Evolutionary conservation across 106 monocot species (phyloP).

Genomic region (Phalaenopsis aphrodite): DNA sequence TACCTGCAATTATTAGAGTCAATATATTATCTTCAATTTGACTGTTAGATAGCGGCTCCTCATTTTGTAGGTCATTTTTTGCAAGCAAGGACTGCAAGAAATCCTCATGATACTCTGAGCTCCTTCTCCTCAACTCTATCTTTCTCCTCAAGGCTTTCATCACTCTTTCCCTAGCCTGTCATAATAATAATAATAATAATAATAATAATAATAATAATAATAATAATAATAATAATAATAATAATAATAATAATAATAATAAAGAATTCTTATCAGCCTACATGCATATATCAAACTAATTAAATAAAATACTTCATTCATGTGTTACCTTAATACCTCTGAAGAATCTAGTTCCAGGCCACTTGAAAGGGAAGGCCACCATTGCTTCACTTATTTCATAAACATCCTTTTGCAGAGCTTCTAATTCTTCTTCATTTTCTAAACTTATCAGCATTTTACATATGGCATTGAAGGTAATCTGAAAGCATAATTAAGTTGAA

Average conservation of each 20-base stretch:
- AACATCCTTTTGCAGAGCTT: constrained; percentile 44
- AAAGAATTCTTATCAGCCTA: neutral
- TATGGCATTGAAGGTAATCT: constrained; percentile 71
- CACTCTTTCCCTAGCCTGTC: constrained; percentile 64
- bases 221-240: constrained; percentile 8
- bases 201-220: no score
- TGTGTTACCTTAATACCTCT: constrained; percentile 48
- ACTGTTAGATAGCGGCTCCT: constrained; percentile 27
- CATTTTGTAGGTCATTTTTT: constrained; percentile 12
- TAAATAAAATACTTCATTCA: neutral
- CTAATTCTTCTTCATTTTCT: constrained; percentile 35
- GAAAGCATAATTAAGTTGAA: constrained; percentile 4
- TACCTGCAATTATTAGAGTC: constrained; percentile 83
- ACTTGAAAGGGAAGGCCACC: constrained; percentile 52
- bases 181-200: constrained; percentile 1
- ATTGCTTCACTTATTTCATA: constrained; percentile 63
- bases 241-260: neutral
- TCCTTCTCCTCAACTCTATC: constrained; percentile 28
- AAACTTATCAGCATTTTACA: constrained; percentile 66
- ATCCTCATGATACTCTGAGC: constrained; percentile 29
- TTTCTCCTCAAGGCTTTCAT: constrained; percentile 31
- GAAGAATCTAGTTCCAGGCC: constrained; percentile 58
- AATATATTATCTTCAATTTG: constrained; percentile 70
- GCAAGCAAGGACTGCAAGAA: constrained; percentile 37
- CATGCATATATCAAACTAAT: neutral